These are phyloP conservation scores for Penicillium manginii DNA, from an alignment of 495 filamentous ascomycete genomes.

Conservation along the genomic window DNA sequence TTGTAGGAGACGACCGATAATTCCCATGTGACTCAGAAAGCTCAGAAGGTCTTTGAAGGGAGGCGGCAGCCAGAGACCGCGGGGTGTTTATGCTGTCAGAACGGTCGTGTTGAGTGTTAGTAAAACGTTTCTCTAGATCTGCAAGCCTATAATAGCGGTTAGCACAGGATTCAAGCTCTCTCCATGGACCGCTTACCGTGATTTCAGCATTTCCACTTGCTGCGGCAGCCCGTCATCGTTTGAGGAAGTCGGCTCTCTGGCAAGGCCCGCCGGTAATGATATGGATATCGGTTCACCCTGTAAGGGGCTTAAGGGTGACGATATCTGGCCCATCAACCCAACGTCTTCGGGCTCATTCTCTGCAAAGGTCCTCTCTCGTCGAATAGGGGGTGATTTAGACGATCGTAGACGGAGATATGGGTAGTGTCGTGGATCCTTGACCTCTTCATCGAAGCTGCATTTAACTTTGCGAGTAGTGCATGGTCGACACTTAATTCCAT, in stretches of 20 bases:
- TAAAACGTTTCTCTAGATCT: conserved; percentile 1
- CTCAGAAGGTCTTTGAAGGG: background rate
- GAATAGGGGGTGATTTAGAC: background rate
- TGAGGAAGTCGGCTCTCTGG: background rate
- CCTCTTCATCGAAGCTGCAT: conserved; percentile 10
- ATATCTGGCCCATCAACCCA: background rate
- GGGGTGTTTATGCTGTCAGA: conserved; percentile 1
- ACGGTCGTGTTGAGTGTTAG: background rate
- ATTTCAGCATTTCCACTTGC: conserved; percentile 3
- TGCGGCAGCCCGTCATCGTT: background rate
- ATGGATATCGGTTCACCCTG: background rate
- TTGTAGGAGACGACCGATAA: background rate
- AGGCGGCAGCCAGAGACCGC: background rate
- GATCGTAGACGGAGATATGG: conserved; percentile 1
- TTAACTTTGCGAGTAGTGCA: conserved; percentile 10
- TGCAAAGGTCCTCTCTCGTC: background rate
- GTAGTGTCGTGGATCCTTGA: conserved; percentile 4
- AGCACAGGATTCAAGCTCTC: background rate
- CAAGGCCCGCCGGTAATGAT: background rate
- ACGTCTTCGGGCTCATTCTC: background rate
- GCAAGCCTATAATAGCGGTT: background rate
- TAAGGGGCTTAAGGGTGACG: background rate
- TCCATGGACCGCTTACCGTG: background rate
- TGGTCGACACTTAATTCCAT: conserved; percentile 9
- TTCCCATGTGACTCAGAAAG: background rate